phyloP scores from a whole-genome alignment of 495 filamentous ascomycete species.

The Melanomma pulvis-pyrius region DNA sequence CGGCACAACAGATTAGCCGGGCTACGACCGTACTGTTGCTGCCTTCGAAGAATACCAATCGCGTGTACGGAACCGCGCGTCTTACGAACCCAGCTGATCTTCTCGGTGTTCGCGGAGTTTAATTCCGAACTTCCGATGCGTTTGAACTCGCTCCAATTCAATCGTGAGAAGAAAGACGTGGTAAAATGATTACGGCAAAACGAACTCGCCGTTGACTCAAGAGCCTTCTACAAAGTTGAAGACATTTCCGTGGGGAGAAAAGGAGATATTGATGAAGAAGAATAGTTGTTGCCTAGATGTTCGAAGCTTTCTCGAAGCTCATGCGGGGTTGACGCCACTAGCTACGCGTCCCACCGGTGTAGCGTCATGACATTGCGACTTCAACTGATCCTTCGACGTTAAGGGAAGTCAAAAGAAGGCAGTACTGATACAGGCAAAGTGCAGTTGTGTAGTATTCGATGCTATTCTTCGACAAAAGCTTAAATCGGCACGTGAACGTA shows the following conservation, averaged over 20 bases:
- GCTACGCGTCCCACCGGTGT: constrained; percentile 7
- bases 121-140: neutral
- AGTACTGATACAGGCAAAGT: too few relatives aligned
- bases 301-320: neutral
- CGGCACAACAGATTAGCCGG: neutral
- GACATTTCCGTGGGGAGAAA: too few relatives aligned
- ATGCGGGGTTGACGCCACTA: neutral
- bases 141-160: neutral
- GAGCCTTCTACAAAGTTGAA: too few relatives aligned
- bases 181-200: too few relatives aligned
- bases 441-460: too few relatives aligned
- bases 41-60: constrained; percentile 16
- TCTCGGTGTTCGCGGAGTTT: neutral
- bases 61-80: constrained; percentile 7
- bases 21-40: constrained; percentile 5
- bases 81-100: neutral
- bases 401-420: too few relatives aligned
- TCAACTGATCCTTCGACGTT: too few relatives aligned
- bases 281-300: neutral
- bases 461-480: too few relatives aligned
- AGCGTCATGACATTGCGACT: constrained; percentile 12
- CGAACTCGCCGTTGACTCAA: too few relatives aligned
- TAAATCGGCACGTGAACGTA: too few relatives aligned
- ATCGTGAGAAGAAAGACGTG: too few relatives aligned
- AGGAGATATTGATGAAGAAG: neutral